Evolutionary conservation across 345 rosid genomes (phyloP), one percentile per base, ranked within the genome.

Genomic region (Populus simonii): DNA sequence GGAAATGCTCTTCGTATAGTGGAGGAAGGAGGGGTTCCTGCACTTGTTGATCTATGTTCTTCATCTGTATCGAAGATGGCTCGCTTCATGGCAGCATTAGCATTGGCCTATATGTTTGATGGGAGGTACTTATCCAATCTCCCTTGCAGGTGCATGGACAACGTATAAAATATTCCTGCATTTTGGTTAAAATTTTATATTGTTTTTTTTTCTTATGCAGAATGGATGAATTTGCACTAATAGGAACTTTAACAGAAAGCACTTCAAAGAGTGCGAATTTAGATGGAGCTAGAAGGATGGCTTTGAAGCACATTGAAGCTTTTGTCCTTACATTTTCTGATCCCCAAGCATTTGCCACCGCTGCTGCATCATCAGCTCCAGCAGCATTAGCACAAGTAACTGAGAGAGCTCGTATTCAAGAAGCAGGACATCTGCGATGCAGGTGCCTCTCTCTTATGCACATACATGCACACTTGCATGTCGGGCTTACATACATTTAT

Each of bases 71-170:
- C 86, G 55, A 86, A 79, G 74, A 81, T 86, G 86, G 89, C 86
- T 63, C 85, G 89, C 27, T 84, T 86, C 47, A 86, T 86, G 87
- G 83, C 89, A 33, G 82, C 86, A 36, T 77, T 86, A 80, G 86
- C 89, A 12, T 62, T 84, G 80, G 82, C 85, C 15, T 84, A 84
- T 74, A 75, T 84, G 77, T 84, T 83, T 67, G 89, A 86, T 59
- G 83, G 85, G 63, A 81, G 86, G 89, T 73, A 22, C n/a, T 25
- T 57, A 17, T 41, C 20, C 39, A 35, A 11, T 70, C 25, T 65
- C 23, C 43, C 25, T n/a, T 33, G 15, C 13, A 53, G 13, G 41
- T 74, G 35, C 49, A 22, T 66, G 29, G 7, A 66, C 27, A 61
- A n/a, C 57, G 5, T 51, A 31, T 31, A 49, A 27, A n/a, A 59